Evolutionary conservation across 257 asterid species (phyloP), one percentile per base, ranked within the genome.

Genomic region (Lavandula angustifolia): DNA sequence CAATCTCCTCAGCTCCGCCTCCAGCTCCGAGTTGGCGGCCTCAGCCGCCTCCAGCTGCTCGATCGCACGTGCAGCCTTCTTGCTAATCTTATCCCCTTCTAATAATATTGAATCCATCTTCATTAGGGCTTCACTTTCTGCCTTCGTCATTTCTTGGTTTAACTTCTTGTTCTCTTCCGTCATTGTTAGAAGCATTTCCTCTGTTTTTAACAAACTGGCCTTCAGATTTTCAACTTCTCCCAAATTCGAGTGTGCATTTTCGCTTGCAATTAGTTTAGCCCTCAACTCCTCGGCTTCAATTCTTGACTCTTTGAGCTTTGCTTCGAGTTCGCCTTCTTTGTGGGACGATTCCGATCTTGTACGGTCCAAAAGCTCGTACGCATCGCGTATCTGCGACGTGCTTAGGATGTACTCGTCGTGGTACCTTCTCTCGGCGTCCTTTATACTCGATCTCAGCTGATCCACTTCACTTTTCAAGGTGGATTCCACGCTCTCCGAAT

Each of bases 371-470:
- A 84, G 65, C 33, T 87, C 90, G 47, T 77, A 82, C 2, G 99
- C 92, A 7, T 76, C 71, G 54, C 85, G 73, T 5, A 90, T 84
- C 77, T 85, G 80, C 84, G 84, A 54, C 3, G 94, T 84, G 75
- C 94, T 87, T 60, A 79, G 82, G 1, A 85, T 69, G 66, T 84
- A 84, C 79, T 87, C 92, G 6, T 87, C 94, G 17, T 71, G 78
- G 42, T 85, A 81, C 79, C 84, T 81, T 59, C 77, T 87, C 54
- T 89, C 97, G 41, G 95, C 87, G 5, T 77, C 80, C 66, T 73
- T 89, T 3, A 92, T 79, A 3, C 82, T 86, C 29, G 74, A 79
- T 71, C 75, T 84, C 47, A 92, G 49, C 31, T 65, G 79, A 42
- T 68, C 49, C 10, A 55, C 78, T 73, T 92, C 94, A n/a, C 41